Evolutionary conservation across 2,329 filamentous ascomycete genomes (phyloP).

Genomic region (Beauveria sp.): DNA sequence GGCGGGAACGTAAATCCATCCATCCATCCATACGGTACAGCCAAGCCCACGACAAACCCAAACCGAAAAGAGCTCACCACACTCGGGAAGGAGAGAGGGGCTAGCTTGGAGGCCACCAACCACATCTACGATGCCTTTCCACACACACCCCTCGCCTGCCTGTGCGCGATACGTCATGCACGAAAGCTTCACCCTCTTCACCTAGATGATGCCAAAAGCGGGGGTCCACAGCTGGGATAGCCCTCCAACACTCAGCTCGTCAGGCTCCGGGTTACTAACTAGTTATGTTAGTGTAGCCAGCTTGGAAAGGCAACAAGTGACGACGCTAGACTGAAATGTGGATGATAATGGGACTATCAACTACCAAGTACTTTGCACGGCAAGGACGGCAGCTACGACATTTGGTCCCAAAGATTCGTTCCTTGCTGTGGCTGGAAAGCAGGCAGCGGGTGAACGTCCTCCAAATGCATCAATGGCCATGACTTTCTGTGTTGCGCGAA

Average conservation of each 20-base stretch:
- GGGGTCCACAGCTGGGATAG: conserved; percentile 1
- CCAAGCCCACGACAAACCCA: background rate
- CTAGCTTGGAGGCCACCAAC: conserved; percentile 2
- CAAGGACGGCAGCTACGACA: background rate
- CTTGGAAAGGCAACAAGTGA: background rate
- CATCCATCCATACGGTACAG: background rate
- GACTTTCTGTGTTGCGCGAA: too few species aligned
- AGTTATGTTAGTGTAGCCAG: background rate
- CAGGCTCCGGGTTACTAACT: background rate
- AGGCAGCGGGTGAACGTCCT: too few species aligned
- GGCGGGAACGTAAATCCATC: conserved; percentile 4
- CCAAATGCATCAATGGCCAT: too few species aligned
- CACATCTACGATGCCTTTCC: background rate
- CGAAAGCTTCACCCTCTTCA: background rate
- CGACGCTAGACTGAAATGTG: conserved; percentile 3
- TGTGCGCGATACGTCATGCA: conserved; percentile 9
- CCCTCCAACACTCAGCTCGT: background rate
- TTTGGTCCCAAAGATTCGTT: background rate
- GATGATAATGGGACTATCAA: background rate
- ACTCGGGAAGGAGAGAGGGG: background rate
- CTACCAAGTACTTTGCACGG: background rate
- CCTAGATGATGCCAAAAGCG: background rate
- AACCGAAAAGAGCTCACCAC: background rate
- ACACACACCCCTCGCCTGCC: background rate
- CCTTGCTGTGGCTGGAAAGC: too few species aligned